Base-by-base conservation (phyloP, 1,139 yeast genomes). In the Wickerhamiella infanticola region DNA sequence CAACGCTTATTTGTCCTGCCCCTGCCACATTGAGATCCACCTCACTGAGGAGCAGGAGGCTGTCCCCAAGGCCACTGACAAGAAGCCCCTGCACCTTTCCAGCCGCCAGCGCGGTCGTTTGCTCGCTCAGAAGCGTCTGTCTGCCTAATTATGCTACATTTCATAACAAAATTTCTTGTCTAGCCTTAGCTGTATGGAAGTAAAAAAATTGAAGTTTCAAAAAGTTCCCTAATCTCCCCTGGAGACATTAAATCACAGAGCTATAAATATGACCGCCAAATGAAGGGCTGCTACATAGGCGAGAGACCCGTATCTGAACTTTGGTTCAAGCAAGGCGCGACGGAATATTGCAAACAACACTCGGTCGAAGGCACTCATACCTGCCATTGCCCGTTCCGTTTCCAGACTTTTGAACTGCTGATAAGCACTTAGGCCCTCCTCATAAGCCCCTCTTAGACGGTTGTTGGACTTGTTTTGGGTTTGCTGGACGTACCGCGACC, bases 11-110 rank as follows among this genome's bases (percentile, higher is more conserved):
- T 93, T 85, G 77, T 84, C 96, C 55, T 78, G 88, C 65, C 98
- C 98, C 69, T 86, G 94, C 66, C 99, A 93, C 83, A 88, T 93
- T 69, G 98, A 93, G 79, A 75, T 93, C 69, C 81, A 85, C 68
- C 77, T 93, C 66, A 81, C 96, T 66, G 98, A 93, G 79, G 85
- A 81, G 72, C 90, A 75, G 63, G 97, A 86, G 73, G 78, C 75
- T 66, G 88, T 90, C 69, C 88, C 81, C 67, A 90, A 90, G 81
- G 88, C 97, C 65, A 72, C 75, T 65, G 96, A 88, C 63, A 74
- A 75, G 67, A 75, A 81, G 73, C 78, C 76, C 68, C 78, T 77
- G 64, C 81, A 85, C 76, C 75, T 79, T 65, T 75, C 79, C 72
- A 69, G 88, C 62, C 84, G 95, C 81, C 95, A 85, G 77, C 80